phyloP scores from a whole-genome alignment of 148 eudicot species.

The Nepenthes mirabilis region DNA sequence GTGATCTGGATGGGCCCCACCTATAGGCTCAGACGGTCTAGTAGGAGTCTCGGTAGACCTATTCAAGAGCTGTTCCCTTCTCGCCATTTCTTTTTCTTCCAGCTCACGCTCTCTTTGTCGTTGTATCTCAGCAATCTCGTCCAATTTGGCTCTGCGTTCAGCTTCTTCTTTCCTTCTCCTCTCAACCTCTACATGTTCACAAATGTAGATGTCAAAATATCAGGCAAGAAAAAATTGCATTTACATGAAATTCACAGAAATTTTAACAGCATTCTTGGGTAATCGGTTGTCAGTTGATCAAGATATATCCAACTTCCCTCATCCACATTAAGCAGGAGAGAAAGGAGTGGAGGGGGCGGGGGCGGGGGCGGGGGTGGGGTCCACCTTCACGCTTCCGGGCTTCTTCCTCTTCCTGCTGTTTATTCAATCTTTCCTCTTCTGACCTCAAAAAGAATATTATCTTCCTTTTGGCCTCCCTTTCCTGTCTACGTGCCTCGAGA shows the following conservation, averaged over 20 bases:
- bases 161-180: slow-evolving; percentile 58
- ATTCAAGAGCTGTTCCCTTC: slow-evolving; percentile 43
- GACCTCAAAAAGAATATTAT: slow-evolving; percentile 46
- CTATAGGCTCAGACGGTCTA: slow-evolving; percentile 21
- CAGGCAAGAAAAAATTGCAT: not conserved
- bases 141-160: slow-evolving; percentile 60
- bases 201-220: not conserved
- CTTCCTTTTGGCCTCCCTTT: slow-evolving; percentile 56
- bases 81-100: slow-evolving; percentile 56
- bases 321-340: not conserved
- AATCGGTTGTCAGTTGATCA: too few relatives aligned
- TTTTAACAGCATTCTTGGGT: too few relatives aligned
- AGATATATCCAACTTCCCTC: too few relatives aligned
- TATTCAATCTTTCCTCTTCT: slow-evolving; percentile 63
- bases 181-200: slow-evolving; percentile 7
- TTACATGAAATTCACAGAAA: too few relatives aligned
- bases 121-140: slow-evolving; percentile 85
- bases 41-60: slow-evolving; percentile 12
- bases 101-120: slow-evolving; percentile 69
- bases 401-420: slow-evolving; percentile 64
- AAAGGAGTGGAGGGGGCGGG: not conserved
- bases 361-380: not conserved
- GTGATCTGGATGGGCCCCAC: slow-evolving; percentile 18
- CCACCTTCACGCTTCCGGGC: slow-evolving; percentile 73
- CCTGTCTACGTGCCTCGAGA: slow-evolving; percentile 43